Percentiles rank a stretch among this genome's conserved stretches.
Evolutionary conservation across 2,329 filamentous ascomycete species (phyloP).

Genomic region (Chaetomium sp.): DNA sequence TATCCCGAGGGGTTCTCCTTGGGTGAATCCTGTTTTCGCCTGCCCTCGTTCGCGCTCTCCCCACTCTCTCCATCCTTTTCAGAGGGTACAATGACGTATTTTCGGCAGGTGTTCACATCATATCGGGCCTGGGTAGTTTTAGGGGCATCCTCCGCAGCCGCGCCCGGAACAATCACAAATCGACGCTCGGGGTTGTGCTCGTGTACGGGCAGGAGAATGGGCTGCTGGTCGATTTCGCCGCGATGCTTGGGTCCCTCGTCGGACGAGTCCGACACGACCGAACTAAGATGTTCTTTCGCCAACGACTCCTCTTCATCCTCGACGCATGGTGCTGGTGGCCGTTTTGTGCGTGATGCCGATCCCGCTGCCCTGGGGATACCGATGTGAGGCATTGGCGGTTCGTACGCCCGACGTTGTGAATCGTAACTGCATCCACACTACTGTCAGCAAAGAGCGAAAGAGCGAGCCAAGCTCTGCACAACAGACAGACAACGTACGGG

Average conservation of each 20-base stretch:
- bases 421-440: conserved; percentile 22
- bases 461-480: neutral
- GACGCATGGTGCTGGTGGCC: conserved; percentile 64
- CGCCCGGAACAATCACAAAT: conserved; percentile 59
- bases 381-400: conserved; percentile 22
- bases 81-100: conserved; percentile 41
- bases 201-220: conserved; percentile 65
- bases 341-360: conserved; percentile 18
- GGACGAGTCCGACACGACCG: conserved; percentile 38
- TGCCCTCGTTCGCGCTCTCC: conserved; percentile 31
- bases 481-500: conserved; percentile 36
- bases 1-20: conserved; percentile 38
- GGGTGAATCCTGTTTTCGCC: conserved; percentile 28
- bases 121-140: conserved; percentile 37
- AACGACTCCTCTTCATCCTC: conserved; percentile 70
- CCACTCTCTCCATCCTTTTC: conserved; percentile 32
- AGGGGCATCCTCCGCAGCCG: conserved; percentile 30
- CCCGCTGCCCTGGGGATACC: conserved; percentile 22
- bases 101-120: conserved; percentile 48
- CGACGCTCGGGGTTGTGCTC: conserved; percentile 64
- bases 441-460: conserved; percentile 7
- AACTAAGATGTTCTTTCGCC: conserved; percentile 58
- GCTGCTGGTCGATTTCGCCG: conserved; percentile 69
- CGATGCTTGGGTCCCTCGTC: conserved; percentile 61
- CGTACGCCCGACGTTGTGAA: conserved; percentile 23